Percentiles rank a stretch among this genome's conserved stretches.
Evolutionary conservation across 768 basidiomycete species (phyloP).

Genomic region (Amanita pseudoporphyria): DNA sequence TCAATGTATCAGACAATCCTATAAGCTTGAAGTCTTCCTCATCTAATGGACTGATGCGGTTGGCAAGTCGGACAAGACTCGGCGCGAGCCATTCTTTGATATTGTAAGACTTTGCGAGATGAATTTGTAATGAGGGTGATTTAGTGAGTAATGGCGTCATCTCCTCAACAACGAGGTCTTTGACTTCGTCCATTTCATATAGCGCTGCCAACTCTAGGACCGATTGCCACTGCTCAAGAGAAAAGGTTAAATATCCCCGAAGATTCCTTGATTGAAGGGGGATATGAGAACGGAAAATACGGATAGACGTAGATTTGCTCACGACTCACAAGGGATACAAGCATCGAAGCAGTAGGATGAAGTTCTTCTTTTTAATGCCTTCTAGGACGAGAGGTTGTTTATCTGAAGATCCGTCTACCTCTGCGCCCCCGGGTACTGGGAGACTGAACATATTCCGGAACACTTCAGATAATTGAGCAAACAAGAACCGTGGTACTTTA

Average conservation of each 20-base stretch:
- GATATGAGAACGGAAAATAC: not conserved
- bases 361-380: constrained; percentile 16
- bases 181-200: not conserved
- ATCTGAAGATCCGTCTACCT: constrained; percentile 15
- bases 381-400: constrained; percentile 17
- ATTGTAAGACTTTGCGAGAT: constrained; percentile 1
- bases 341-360: constrained; percentile 15
- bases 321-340: constrained; percentile 19
- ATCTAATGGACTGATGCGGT: not conserved
- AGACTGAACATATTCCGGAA: constrained; percentile 19
- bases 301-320: not conserved
- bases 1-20: not conserved
- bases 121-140: not conserved
- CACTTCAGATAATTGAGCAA: constrained; percentile 15
- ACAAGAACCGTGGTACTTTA: constrained; percentile 18
- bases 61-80: not conserved
- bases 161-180: not conserved
- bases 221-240: constrained; percentile 1
- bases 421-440: constrained; percentile 8
- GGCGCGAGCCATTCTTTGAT: not conserved
- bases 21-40: not conserved
- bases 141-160: constrained; percentile 3
- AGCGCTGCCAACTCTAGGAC: not conserved
- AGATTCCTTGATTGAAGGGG: not conserved
- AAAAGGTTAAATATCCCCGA: not conserved